Percentiles rank a stretch among this genome's conserved stretches.
Conservation (phyloP, 805 yeast genomes). For the Brettanomyces bruxellensis region DNA sequence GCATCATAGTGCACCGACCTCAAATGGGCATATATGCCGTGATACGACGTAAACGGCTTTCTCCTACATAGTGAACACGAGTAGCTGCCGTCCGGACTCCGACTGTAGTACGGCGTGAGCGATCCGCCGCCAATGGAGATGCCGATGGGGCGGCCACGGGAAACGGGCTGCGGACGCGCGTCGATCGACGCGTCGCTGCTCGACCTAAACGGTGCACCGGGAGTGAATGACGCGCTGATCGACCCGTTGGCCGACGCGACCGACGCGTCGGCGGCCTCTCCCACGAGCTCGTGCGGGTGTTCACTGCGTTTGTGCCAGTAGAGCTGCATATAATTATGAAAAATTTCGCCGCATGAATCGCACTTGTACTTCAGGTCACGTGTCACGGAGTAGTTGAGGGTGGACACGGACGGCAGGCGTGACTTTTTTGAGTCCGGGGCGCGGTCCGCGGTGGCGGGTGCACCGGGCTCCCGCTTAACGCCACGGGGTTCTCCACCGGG, state of each 20-base stretch:
- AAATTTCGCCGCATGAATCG: background rate
- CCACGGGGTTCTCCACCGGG: too few species aligned
- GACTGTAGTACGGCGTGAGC: background rate
- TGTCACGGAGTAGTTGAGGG: background rate
- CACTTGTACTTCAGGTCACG: constrained; percentile 1
- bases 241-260: too few species aligned
- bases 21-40: constrained; percentile 18
- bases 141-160: background rate
- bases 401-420: too few species aligned
- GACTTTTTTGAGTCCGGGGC: too few species aligned
- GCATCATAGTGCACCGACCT: constrained; percentile 14
- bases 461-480: too few species aligned
- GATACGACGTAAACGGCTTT: constrained; percentile 13
- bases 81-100: background rate
- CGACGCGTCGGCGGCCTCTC: too few species aligned
- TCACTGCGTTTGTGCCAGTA: too few species aligned
- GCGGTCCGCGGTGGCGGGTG: too few species aligned
- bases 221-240: too few species aligned
- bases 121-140: background rate
- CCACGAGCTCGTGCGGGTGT: too few species aligned
- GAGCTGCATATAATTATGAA: too few species aligned
- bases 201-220: too few species aligned
- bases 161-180: background rate
- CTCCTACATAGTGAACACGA: background rate
- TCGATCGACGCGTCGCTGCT: background rate